Percentiles rank a stretch among this genome's conserved stretches.
These are phyloP conservation scores for Kwoniella mangroviensis DNA, from an alignment of 768 basidiomycete species.

Conservation along the genomic window DNA sequence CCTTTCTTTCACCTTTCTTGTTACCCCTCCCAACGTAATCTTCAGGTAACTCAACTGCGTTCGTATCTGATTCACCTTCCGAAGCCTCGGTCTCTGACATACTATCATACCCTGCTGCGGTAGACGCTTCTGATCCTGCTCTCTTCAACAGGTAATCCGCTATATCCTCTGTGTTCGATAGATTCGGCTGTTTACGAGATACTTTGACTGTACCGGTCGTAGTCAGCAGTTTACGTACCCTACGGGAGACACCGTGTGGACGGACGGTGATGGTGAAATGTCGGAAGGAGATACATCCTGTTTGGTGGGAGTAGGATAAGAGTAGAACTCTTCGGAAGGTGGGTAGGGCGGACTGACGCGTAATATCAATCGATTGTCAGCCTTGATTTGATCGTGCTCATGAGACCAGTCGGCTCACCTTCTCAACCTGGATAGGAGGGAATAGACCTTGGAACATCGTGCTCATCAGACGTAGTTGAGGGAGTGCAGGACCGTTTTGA, in stretches of 20 bases:
- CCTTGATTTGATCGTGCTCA: no score
- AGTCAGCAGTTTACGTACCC: conserved; percentile 84
- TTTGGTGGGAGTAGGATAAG: conserved; percentile 83
- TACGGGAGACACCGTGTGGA: conserved; percentile 88
- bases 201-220: conserved; percentile 56
- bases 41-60: conserved; percentile 74
- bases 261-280: conserved; percentile 96
- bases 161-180: conserved; percentile 89
- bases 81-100: conserved; percentile 80
- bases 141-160: conserved; percentile 87
- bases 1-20: conserved; percentile 84
- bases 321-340: conserved; percentile 82
- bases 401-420: conserved; percentile 37
- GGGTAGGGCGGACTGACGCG: conserved; percentile 67
- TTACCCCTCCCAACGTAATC: conserved; percentile 97
- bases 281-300: conserved; percentile 84
- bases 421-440: conserved; percentile 73
- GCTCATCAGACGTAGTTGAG: conserved; percentile 89
- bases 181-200: conserved; percentile 62
- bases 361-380: no score
- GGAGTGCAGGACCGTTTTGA: conserved; percentile 65
- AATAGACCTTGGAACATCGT: conserved; percentile 96
- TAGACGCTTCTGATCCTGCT: conserved; percentile 71
- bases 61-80: conserved; percentile 63
- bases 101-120: conserved; percentile 68